Conservation (phyloP, 2,329 filamentous ascomycete genomes). For the Pseudogymnoascus sp. region DNA sequence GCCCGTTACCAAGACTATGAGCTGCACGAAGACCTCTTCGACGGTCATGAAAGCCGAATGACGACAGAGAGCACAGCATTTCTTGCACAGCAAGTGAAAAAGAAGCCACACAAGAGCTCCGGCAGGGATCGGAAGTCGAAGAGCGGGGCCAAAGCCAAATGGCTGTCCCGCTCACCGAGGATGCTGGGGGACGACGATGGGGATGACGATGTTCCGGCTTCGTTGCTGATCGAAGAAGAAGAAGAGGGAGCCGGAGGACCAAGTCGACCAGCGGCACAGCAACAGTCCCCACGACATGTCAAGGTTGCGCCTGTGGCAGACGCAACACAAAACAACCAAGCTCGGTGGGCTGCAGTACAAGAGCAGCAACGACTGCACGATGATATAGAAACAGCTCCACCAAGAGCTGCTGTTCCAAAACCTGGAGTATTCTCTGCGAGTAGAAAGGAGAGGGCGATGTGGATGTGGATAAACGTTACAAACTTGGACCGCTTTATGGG, state of each 20-base stretch:
- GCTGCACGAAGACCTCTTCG: conserved; percentile 25
- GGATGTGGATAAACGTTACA: conserved; percentile 64
- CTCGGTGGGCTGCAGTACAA: conserved; percentile 48
- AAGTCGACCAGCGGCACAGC: conserved; percentile 16
- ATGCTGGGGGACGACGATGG: conserved; percentile 26
- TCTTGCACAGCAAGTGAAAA: conserved; percentile 17
- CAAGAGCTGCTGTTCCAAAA: conserved; percentile 35
- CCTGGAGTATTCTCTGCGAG: conserved; percentile 41
- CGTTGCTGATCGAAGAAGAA: conserved; percentile 50
- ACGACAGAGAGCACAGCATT: conserved; percentile 28
- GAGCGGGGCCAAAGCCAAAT: conserved; percentile 17
- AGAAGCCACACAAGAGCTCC: conserved; percentile 10
- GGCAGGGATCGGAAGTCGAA: conserved; percentile 13
- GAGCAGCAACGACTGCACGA: conserved; percentile 42
- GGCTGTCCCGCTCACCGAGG: conserved; percentile 26
- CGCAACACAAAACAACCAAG: conserved; percentile 27
- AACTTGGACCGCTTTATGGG: conserved; percentile 63
- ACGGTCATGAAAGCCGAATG: conserved; percentile 25
- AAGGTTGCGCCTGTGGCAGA: conserved; percentile 9
- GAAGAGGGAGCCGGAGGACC: conserved; percentile 16
- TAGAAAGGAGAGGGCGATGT: conserved; percentile 60
- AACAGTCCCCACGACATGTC: conserved; percentile 14
- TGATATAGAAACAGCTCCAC: conserved; percentile 22
- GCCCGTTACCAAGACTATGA: conserved; percentile 25
- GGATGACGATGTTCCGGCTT: conserved; percentile 52